These are phyloP conservation scores for Elaeagnus macrophylla DNA, from an alignment of 306 rosid genomes.

Conservation along the genomic window DNA sequence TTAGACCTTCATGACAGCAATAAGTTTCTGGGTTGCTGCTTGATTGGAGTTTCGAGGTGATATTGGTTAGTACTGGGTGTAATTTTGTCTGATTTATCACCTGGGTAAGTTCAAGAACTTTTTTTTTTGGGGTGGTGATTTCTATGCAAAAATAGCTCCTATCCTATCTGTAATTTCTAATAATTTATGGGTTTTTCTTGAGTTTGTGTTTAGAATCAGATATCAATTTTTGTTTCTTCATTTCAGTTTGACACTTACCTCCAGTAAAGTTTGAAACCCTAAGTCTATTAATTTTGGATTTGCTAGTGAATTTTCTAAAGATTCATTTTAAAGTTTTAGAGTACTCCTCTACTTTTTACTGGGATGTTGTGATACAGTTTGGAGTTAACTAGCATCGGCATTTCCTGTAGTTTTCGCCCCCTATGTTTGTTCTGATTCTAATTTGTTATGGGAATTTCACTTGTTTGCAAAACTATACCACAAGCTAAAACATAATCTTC, in stretches of 20 bases:
- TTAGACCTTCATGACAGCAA: constrained; percentile 15
- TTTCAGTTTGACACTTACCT: background rate
- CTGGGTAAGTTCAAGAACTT: constrained; percentile 3
- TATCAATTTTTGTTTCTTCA: background rate
- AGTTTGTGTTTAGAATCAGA: constrained; percentile 2
- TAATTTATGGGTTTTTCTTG: background rate
- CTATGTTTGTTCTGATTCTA: too few relatives aligned
- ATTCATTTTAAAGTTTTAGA: too few relatives aligned
- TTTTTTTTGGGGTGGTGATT: constrained; percentile 2
- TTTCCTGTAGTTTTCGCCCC: background rate
- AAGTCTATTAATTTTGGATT: too few relatives aligned
- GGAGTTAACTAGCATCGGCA: too few relatives aligned
- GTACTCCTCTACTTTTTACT: too few relatives aligned
- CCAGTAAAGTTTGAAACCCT: too few relatives aligned
- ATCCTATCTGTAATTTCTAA: background rate
- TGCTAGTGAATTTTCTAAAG: too few relatives aligned
- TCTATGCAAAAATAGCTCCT: too few relatives aligned
- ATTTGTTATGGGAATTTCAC: background rate
- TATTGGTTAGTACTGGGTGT: background rate
- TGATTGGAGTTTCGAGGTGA: constrained; percentile 20
- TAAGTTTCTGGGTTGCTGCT: constrained; percentile 20
- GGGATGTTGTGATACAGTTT: too few relatives aligned
- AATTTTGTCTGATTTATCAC: constrained; percentile 11
- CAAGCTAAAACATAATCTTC: constrained; percentile 22
- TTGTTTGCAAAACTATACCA: constrained; percentile 16